Base-by-base conservation (phyloP, 1,284 basidiomycete species). In the Serendipita sp. region DNA sequence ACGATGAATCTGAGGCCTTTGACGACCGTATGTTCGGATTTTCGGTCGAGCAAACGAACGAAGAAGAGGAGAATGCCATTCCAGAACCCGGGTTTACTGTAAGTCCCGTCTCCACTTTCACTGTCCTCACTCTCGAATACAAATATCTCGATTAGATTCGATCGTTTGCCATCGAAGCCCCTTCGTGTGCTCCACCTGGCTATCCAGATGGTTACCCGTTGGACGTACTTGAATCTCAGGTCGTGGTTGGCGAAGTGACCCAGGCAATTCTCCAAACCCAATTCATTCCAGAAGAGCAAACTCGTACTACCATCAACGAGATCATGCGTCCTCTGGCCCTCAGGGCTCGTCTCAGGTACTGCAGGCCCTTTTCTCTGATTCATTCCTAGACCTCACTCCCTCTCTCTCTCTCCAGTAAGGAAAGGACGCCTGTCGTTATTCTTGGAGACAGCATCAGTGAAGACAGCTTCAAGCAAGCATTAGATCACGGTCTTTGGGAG, bases 41-140 rank as follows among this genome's bases (percentile, higher is more conserved):
- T 62, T 77, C 81, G 64, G 82, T 84, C 0, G 71, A 75, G 0
- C 80, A 82, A 67, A 80, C 78, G 1, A 78, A 76, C 17, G 80
- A 83, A 63, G 79, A 84, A 64, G 80, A 82, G 61, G 82, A 84
- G 65, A 72, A 73, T 10, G 80, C 81, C 0, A 69, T 69, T 0
- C 65, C 71, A 0, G 71, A 72, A 2, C 67, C 71, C 1, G 81
- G 78, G 0, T 81, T 81, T 63, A 69, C 70, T 66, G 80, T 79
- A 61, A 34, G 70, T 49, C 8, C n/a, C n/a, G 5, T 49, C 8
- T 22, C 8, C 17, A 8, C 17, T 22, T 30, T 8, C 5, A 35
- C 5, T n/a, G 6, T 29, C 15, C 2, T 30, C n/a, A 22, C 29
- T 30, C 1, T 6, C 17, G 47, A 30, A 5, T 17, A 6, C 5